Evolutionary conservation across 192 early-diverging fungal species (phyloP).

Genomic region (Podila verticillata): DNA sequence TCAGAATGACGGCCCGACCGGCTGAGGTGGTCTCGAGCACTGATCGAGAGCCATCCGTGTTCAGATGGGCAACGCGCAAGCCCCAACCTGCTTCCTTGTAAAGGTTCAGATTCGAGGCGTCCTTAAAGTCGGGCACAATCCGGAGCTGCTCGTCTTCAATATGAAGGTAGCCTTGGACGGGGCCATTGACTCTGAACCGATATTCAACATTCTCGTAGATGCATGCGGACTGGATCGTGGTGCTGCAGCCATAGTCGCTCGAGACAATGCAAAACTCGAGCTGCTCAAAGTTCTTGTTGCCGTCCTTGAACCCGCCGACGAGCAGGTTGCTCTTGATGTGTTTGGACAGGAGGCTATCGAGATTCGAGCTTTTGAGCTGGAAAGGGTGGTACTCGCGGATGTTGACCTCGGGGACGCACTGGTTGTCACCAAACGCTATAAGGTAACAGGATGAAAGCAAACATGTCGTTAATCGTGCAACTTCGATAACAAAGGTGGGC

Average conservation of each 20-base stretch:
- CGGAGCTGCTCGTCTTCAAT: not conserved
- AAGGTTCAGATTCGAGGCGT: not conserved
- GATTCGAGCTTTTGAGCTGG: not conserved
- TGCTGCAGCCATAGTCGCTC: not conserved
- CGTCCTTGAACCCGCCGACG: not conserved
- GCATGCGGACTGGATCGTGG: not conserved
- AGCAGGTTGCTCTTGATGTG: not conserved
- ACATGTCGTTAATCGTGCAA: no score
- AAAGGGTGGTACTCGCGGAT: not conserved
- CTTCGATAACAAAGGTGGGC: no score
- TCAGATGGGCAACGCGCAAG: constrained; percentile 3
- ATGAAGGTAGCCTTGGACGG: not conserved
- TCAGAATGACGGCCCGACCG: not conserved
- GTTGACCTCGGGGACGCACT: not conserved
- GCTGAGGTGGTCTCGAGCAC: not conserved
- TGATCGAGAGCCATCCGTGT: not conserved
- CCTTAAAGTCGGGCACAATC: not conserved
- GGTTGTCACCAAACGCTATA: not conserved
- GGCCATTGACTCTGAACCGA: not conserved
- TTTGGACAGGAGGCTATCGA: not conserved
- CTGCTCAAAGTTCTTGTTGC: constrained; percentile 4
- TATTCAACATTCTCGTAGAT: not conserved
- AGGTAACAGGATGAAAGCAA: no score
- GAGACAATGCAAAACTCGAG: not conserved
- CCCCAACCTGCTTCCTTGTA: constrained; percentile 20